Evolutionary conservation across 345 rosid genomes (phyloP).

Genomic region (Barbarea vulgaris): DNA sequence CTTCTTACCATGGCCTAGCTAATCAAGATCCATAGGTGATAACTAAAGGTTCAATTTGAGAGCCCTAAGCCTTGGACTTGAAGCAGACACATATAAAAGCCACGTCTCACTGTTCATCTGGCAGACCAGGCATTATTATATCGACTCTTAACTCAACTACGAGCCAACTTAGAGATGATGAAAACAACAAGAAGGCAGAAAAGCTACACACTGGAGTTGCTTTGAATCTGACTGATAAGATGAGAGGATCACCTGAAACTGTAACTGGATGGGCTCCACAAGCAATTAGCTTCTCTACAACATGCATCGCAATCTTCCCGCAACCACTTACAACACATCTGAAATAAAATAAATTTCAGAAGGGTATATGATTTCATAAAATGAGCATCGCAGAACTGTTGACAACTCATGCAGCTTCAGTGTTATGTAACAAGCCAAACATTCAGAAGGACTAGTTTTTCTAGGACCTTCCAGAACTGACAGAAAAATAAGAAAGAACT

Average conservation of each 20-base stretch:
- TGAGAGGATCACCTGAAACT: slow-evolving; percentile 66
- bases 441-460: background rate
- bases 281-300: slow-evolving; percentile 94
- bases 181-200: background rate
- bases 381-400: slow-evolving; percentile 9
- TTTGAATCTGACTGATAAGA: background rate
- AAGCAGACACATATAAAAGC: slow-evolving; percentile 8
- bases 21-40: background rate
- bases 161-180: slow-evolving; percentile 10
- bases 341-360: slow-evolving; percentile 34
- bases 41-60: slow-evolving; percentile 4
- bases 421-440: background rate
- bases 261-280: slow-evolving; percentile 91
- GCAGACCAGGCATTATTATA: background rate
- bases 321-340: slow-evolving; percentile 97
- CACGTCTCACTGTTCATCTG: background rate
- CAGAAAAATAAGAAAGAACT: background rate
- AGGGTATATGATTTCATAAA: slow-evolving; percentile 12
- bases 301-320: slow-evolving; percentile 99
- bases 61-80: slow-evolving; percentile 3
- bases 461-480: background rate
- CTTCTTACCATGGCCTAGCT: slow-evolving; percentile 1
- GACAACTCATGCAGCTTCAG: background rate
- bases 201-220: background rate
- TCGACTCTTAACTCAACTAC: background rate